Conservation (phyloP, 805 yeast genomes). For the Yamadazyma akitaensis region DNA sequence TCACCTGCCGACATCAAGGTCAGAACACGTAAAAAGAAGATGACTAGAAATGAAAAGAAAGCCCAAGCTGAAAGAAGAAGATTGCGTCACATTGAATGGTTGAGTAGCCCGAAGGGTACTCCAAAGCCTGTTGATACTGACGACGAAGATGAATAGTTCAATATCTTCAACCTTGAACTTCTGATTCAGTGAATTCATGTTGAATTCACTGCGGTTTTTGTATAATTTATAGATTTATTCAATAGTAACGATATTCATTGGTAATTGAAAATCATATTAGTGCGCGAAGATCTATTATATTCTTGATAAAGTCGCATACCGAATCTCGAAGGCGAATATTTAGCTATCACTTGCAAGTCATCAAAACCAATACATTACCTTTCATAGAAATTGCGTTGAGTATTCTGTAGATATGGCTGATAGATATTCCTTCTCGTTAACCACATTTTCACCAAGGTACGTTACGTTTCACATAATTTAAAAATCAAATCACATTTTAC, state of each 20-base stretch:
- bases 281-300: neutral
- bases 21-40: conserved; percentile 88
- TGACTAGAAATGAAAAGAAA: conserved; percentile 96
- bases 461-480: conserved; percentile 21
- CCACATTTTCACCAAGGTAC: conserved; percentile 95
- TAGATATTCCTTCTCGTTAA: conserved; percentile 93
- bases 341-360: neutral
- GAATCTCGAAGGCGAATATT: conserved; percentile 13
- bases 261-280: neutral
- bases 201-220: neutral
- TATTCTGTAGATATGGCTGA: conserved; percentile 74
- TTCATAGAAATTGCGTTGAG: neutral
- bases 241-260: neutral
- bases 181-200: neutral
- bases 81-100: conserved; percentile 90
- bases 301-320: neutral
- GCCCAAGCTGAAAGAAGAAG: conserved; percentile 90
- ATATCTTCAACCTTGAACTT: no score
- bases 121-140: conserved; percentile 94
- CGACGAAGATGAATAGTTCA: conserved; percentile 67
- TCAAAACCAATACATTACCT: no score
- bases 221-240: neutral
- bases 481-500: conserved; percentile 3
- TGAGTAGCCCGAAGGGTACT: conserved; percentile 95
- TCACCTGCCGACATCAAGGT: conserved; percentile 97